Base-by-base conservation (phyloP, 2,329 filamentous ascomycete genomes). In the Sporothrix schenckii region DNA sequence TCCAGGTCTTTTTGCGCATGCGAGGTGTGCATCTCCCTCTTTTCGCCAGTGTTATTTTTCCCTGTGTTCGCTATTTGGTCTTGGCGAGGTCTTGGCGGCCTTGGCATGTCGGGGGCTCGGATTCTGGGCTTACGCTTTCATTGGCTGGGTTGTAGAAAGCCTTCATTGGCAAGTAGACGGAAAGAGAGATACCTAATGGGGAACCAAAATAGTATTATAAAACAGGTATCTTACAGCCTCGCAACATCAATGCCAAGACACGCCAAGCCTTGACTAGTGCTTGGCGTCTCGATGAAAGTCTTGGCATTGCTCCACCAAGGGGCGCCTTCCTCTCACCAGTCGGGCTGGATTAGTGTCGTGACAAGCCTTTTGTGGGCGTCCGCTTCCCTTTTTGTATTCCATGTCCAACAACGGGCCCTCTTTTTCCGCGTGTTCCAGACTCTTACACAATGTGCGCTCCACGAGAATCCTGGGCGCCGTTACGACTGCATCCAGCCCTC, bases 261-360 rank as follows among this genome's bases (percentile, higher is more conserved):
- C 47, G 67, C 70, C 70, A 71, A 78, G 77, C 54, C 72, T 69
- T 56, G 58, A 14, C 1, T 13, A 13, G 77, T 75, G 19, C 71
- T 72, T 72, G 71, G 77, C 69, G 44, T 69, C 34, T 53, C 50
- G 52, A 24, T 67, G 39, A 44, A 71, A 67, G 69, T 69, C 73
- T 74, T 74, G 73, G 73, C 72, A 63, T 69, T 54, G 34, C n/a
- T 69, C 72, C 73, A 73, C 72, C 39, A 53, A 24, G 41, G 21
- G 53, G 52, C 16, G n/a, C 68, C 52, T 30, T 27, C 34, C 54
- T 50, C 30, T 66, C 58, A 24, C 53, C 41, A 58, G 58, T 58
- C 34, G 44, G 34, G 66, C 50, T 65, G 56, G 58, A 58, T n/a
- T 68, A 24, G 34, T 65, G 61, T 50, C 61, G 61, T 56, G 66